Percentiles rank a stretch among this genome's conserved stretches.
Evolutionary conservation across 164 flowering plant genomes (phyloP).

Genomic region (Magnolia kwangsiensis): DNA sequence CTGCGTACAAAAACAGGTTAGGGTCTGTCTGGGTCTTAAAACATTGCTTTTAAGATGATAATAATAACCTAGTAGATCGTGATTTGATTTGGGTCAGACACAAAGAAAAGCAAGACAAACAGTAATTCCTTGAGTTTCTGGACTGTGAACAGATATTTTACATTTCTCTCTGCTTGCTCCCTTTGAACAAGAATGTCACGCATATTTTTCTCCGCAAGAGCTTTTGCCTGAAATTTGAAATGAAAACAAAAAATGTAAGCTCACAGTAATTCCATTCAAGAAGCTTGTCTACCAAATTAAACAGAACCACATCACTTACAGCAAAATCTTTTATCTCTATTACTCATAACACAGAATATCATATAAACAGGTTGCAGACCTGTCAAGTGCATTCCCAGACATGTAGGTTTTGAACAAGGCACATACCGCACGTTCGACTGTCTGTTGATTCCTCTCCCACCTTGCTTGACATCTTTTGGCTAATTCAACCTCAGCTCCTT

Average conservation of each 20-base stretch:
- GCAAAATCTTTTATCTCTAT: not conserved
- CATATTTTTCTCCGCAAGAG: slow-evolving; percentile 86
- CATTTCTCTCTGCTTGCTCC: slow-evolving; percentile 91
- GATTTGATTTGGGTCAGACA: slow-evolving; percentile 1
- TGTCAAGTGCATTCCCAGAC: not conserved
- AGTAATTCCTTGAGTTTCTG: not conserved
- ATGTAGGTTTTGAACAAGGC: not conserved
- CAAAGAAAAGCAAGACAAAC: not conserved
- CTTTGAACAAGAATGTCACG: slow-evolving; percentile 81
- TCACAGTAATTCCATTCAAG: not conserved
- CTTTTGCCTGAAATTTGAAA: slow-evolving; percentile 66
- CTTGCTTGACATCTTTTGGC: slow-evolving; percentile 86
- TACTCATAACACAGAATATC: not conserved
- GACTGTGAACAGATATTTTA: slow-evolving; percentile 19
- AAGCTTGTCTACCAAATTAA: not conserved
- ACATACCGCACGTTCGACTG: slow-evolving; percentile 90
- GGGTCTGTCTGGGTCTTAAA: not conserved
- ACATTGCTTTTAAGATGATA: not conserved
- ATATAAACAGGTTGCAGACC: not conserved
- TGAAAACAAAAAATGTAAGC: not conserved
- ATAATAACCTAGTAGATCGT: not conserved
- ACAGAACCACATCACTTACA: not conserved
- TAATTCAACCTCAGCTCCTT: slow-evolving; percentile 63
- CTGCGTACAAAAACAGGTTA: not conserved
- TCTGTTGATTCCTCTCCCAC: slow-evolving; percentile 78